phyloP scores from a whole-genome alignment of 805 yeast genomes.

The Candida ipomoeae region DNA sequence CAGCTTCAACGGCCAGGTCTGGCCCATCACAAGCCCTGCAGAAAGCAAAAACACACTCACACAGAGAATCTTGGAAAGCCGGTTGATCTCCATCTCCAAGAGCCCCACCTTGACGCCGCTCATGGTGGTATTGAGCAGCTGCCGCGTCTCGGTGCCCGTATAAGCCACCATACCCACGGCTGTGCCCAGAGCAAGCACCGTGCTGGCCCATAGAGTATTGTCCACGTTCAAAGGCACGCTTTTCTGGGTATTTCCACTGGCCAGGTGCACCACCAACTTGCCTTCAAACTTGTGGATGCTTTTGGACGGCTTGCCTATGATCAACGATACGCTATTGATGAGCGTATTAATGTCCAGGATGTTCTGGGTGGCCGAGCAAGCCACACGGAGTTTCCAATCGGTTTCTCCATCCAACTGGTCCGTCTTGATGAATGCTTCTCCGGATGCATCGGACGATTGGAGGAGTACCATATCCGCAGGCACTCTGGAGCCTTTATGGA shows the following conservation, averaged over 20 bases:
- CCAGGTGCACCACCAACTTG: constrained; percentile 52
- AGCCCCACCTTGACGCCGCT: constrained; percentile 87
- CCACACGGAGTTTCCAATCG: constrained; percentile 92
- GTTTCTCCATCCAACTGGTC: constrained; percentile 99
- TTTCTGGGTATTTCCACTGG: constrained; percentile 23
- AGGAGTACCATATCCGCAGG: constrained; percentile 91
- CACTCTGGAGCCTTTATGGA: constrained; percentile 78
- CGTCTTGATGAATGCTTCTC: constrained; percentile 87
- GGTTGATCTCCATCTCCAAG: constrained; percentile 86
- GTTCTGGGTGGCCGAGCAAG: constrained; percentile 66
- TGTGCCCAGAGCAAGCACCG: constrained; percentile 91
- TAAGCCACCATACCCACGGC: constrained; percentile 85
- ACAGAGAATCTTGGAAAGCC: constrained; percentile 82
- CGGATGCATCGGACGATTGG: constrained; percentile 67
- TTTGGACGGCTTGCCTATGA: constrained; percentile 84
- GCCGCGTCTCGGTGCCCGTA: constrained; percentile 92
- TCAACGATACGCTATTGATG: constrained; percentile 43
- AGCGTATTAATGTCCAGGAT: constrained; percentile 46
- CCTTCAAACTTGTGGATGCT: constrained; percentile 82
- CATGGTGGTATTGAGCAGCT: constrained; percentile 85
- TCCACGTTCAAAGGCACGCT: constrained; percentile 73
- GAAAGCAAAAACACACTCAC: constrained; percentile 78
- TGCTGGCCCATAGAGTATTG: constrained; percentile 96
- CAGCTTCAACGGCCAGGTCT: constrained; percentile 57
- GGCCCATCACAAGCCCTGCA: constrained; percentile 69